These are phyloP conservation scores for Nakaseomyces delphensis DNA, from an alignment of 1,139 yeast species.

Conservation along the genomic window DNA sequence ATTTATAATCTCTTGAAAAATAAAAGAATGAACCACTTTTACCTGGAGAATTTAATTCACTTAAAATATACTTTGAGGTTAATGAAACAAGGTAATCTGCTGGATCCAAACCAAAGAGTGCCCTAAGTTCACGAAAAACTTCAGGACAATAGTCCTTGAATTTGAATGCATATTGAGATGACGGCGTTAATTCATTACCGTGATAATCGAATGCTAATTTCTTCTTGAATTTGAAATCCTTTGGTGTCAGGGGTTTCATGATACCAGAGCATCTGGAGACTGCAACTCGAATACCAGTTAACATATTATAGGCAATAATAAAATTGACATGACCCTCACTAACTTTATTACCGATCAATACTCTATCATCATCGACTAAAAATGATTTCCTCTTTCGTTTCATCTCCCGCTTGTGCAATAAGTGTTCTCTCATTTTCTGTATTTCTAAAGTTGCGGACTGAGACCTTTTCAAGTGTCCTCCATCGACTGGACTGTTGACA, in stretches of 20 bases:
- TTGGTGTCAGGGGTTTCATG: constrained; percentile 60
- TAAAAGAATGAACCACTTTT: constrained; percentile 95
- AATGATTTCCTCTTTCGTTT: constrained; percentile 27
- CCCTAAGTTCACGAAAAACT: constrained; percentile 80
- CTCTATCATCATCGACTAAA: constrained; percentile 50
- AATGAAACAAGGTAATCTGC: constrained; percentile 91
- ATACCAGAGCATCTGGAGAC: constrained; percentile 87
- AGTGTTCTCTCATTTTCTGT: constrained; percentile 27
- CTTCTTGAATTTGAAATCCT: constrained; percentile 62
- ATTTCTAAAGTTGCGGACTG: constrained; percentile 28
- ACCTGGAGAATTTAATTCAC: constrained; percentile 93
- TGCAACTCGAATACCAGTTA: constrained; percentile 92
- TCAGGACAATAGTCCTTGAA: constrained; percentile 95
- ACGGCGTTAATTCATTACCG: constrained; percentile 83
- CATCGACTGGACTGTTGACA: constrained; percentile 6
- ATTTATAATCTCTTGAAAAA: constrained; percentile 86
- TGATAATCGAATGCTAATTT: constrained; percentile 80
- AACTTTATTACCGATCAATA: constrained; percentile 70
- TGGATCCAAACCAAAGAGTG: constrained; percentile 78
- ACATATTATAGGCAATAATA: constrained; percentile 92
- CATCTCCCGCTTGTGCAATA: constrained; percentile 29
- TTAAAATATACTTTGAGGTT: constrained; percentile 84
- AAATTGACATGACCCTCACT: constrained; percentile 90
- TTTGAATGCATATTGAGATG: constrained; percentile 86
- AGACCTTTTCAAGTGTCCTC: constrained; percentile 21